phyloP scores from a whole-genome alignment of 1,284 basidiomycete genomes.

The Caloboletus inedulis region DNA sequence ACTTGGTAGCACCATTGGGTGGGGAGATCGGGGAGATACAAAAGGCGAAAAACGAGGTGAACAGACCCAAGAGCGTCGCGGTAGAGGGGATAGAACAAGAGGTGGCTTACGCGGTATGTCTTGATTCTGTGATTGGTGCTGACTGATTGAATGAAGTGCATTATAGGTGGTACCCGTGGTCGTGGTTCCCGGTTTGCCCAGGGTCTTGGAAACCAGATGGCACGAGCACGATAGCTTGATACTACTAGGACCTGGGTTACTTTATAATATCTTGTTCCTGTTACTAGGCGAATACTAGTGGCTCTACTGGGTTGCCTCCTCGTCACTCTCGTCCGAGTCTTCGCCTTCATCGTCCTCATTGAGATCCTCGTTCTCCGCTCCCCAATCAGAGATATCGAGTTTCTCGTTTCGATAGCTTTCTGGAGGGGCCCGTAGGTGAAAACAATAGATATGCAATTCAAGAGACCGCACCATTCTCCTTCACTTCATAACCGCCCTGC shows the following conservation, averaged over 20 bases:
- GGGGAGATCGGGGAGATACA: constrained; percentile 67
- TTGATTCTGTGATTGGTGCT: neutral
- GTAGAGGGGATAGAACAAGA: constrained; percentile 62
- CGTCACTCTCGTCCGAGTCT: constrained; percentile 23
- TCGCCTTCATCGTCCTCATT: constrained; percentile 33
- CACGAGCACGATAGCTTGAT: constrained; percentile 27
- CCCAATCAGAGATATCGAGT: constrained; percentile 62
- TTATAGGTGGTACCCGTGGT: constrained; percentile 56
- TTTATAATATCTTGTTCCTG: constrained; percentile 2
- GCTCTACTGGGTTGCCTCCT: constrained; percentile 6
- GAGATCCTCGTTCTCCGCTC: constrained; percentile 36
- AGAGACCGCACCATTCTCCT: constrained; percentile 56
- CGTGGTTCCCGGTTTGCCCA: constrained; percentile 76
- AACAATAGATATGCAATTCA: neutral
- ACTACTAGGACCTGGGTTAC: neutral
- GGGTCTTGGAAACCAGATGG: constrained; percentile 76
- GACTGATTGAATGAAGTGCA: neutral
- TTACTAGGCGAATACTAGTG: neutral
- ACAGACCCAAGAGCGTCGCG: constrained; percentile 68
- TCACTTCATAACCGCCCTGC: constrained; percentile 84
- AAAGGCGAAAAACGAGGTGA: constrained; percentile 78
- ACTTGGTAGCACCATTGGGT: constrained; percentile 66
- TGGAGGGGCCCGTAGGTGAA: constrained; percentile 21
- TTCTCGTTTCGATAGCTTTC: constrained; percentile 64
- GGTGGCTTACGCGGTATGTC: constrained; percentile 47